phyloP scores from a whole-genome alignment of 2,329 filamentous ascomycete species.

The Claviceps arundinis region DNA sequence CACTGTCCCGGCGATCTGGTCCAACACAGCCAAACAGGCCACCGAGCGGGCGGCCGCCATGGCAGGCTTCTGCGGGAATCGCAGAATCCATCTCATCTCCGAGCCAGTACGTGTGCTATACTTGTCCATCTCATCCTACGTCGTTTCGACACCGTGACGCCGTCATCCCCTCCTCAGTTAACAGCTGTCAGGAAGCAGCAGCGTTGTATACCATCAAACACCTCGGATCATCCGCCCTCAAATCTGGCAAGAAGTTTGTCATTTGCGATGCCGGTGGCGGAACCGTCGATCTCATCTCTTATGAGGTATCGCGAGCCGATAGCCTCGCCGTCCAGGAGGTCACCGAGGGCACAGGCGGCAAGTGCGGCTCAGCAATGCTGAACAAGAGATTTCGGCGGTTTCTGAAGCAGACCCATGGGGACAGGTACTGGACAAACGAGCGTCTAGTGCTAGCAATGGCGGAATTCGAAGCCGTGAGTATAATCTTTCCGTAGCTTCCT shows the following conservation, averaged over 20 bases:
- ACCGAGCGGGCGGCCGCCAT: slow-evolving; percentile 28
- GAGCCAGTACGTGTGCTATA: slow-evolving; percentile 26
- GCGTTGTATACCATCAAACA: slow-evolving; percentile 34
- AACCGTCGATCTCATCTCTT: slow-evolving; percentile 41
- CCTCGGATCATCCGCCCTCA: slow-evolving; percentile 26
- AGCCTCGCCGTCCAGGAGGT: slow-evolving; percentile 34
- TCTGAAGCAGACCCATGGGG: slow-evolving; percentile 28
- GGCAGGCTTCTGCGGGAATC: slow-evolving; percentile 25
- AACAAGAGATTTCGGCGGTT: slow-evolving; percentile 34
- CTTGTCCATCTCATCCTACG: neutral
- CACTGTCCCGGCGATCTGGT: slow-evolving; percentile 47
- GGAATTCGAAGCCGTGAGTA: slow-evolving; percentile 27
- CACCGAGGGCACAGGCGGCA: slow-evolving; percentile 32
- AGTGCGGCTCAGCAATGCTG: slow-evolving; percentile 36
- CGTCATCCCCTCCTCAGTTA: too few species aligned
- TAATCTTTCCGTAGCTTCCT: neutral
- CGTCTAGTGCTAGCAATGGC: slow-evolving; percentile 26
- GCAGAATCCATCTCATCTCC: slow-evolving; percentile 32
- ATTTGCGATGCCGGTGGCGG: slow-evolving; percentile 42
- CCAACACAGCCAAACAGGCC: slow-evolving; percentile 37
- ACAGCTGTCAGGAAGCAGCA: slow-evolving; percentile 29
- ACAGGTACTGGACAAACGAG: slow-evolving; percentile 29
- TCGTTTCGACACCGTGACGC: too few species aligned
- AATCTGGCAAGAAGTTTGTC: slow-evolving; percentile 34
- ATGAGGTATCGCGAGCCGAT: slow-evolving; percentile 29